Base-by-base conservation (phyloP, 192 early-diverging fungal genomes). In the Coemansia sp. region DNA sequence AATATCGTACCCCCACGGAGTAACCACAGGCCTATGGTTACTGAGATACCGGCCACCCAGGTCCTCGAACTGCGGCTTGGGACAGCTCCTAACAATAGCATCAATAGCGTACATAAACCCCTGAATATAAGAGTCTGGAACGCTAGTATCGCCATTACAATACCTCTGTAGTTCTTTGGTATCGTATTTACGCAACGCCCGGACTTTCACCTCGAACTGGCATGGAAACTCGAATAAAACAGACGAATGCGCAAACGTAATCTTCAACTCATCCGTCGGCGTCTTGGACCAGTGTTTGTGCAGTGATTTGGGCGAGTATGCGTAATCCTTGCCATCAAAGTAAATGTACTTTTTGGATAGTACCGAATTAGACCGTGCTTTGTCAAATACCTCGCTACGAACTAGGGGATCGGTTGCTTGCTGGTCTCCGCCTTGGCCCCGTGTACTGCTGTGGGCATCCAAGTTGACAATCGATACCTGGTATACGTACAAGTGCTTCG, bases 401-500 rank as follows among this genome's bases (percentile, higher is more conserved):
- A 65, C 16, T 3, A n/a, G 33, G 22, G 46, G 7, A 2, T 79
- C 68, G 0, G 18, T 41, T 11, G 71, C 52, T 38, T 61, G 40
- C 1, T 41, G 29, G 38, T 38, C 29, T 2, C 36, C 42, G 5
- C 44, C 46, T 16, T 15, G 29, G 36, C 36, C 36, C 1, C 41
- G 16, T 0, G 13, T 24, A 15, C 13, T 8, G 20, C 57, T 41
- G 57, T 16, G 31, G 18, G 73, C 64, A n/a, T 81, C 79, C 15
- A 64, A 16, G 71, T 81, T 81, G 34, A n/a, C 34, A 34, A 81
- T 74, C 16, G 70, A 71, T 10, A 81, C 68, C 0, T 57, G 29
- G 65, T 81, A 81, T 5, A 81, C 79, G 68, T 81, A 55, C 1
- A 81, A 40, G 59, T 68, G 65, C 60, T 81, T 76, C 33, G 20